Conservation (phyloP, 805 yeast species). For the Candida nonsorbophila region DNA sequence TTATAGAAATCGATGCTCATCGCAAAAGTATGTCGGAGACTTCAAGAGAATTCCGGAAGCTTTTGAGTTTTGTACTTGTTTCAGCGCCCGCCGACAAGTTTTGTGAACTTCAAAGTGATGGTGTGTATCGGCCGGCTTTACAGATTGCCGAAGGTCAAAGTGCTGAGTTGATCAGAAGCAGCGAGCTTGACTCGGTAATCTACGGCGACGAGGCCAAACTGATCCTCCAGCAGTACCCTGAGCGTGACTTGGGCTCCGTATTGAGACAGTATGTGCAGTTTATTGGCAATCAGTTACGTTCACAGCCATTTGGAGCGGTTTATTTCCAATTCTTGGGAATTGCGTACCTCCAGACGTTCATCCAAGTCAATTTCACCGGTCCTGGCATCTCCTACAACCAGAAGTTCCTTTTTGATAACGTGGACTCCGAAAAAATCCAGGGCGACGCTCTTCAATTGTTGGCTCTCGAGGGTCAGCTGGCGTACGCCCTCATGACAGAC, state of each 20-base stretch:
- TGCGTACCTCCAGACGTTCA: conserved; percentile 59
- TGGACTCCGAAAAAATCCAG: conserved; percentile 14
- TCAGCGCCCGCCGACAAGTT: conserved; percentile 6
- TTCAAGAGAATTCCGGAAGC: too few relatives aligned
- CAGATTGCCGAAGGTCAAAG: conserved; percentile 20
- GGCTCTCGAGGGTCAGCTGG: conserved; percentile 60
- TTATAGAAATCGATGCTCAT: neutral
- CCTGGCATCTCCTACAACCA: conserved; percentile 48
- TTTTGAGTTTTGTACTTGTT: conserved; percentile 9
- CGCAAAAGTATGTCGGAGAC: too few relatives aligned
- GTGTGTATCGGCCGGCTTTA: conserved; percentile 11
- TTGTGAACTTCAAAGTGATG: neutral
- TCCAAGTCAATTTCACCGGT: conserved; percentile 80
- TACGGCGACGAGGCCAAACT: conserved; percentile 9
- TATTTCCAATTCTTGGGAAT: conserved; percentile 45
- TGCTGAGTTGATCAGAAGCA: conserved; percentile 15
- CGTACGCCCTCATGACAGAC: conserved; percentile 48
- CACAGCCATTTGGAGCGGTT: conserved; percentile 9
- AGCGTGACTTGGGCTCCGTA: conserved; percentile 12
- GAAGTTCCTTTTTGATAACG: conserved; percentile 22
- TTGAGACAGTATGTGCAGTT: conserved; percentile 13
- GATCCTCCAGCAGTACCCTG: conserved; percentile 17
- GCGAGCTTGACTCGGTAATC: conserved; percentile 13
- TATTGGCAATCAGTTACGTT: too few relatives aligned
- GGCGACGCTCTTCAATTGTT: conserved; percentile 36